A percentile compares a stretch with the other conserved stretches of the same genome.
phyloP scores from a whole-genome alignment of 2,329 filamentous ascomycete genomes.

The Colletotrichum gigasporum region DNA sequence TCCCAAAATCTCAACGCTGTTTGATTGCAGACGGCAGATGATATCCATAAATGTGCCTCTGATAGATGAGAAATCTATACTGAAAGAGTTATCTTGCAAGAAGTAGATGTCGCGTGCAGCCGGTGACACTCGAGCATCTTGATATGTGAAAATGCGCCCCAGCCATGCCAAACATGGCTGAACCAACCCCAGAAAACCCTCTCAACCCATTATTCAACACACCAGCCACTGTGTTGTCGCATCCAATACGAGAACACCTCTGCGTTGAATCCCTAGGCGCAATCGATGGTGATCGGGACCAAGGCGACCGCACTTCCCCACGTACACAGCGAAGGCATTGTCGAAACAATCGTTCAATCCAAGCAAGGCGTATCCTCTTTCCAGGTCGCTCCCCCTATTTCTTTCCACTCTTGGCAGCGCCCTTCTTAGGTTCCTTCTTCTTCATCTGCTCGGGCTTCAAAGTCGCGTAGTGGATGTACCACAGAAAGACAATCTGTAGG shows the following conservation, averaged over 20 bases:
- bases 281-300: not conserved
- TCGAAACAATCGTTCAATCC: not conserved
- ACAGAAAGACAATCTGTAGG: conserved; percentile 57
- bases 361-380: not conserved
- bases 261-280: not conserved
- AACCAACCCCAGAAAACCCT: not conserved
- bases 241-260: not conserved
- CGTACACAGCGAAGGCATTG: not conserved
- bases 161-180: not conserved
- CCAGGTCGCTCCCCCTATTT: conserved; percentile 17
- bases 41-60: not conserved
- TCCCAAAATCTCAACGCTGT: conserved; percentile 20
- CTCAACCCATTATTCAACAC: conserved; percentile 11
- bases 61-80: conserved; percentile 6
- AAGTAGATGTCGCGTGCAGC: conserved; percentile 20
- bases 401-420: conserved; percentile 40
- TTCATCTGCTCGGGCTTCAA: conserved; percentile 69
- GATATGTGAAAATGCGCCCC: not conserved
- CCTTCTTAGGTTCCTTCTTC: conserved; percentile 57
- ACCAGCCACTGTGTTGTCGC: not conserved
- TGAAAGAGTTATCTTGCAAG: conserved; percentile 17
- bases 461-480: conserved; percentile 69
- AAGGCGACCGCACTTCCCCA: not conserved
- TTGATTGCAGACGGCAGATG: conserved; percentile 19
- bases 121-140: conserved; percentile 21